A percentile compares a stretch with the other conserved stretches of the same genome.
Conservation (phyloP, 495 filamentous ascomycete genomes). For the Xylaria acuta region DNA sequence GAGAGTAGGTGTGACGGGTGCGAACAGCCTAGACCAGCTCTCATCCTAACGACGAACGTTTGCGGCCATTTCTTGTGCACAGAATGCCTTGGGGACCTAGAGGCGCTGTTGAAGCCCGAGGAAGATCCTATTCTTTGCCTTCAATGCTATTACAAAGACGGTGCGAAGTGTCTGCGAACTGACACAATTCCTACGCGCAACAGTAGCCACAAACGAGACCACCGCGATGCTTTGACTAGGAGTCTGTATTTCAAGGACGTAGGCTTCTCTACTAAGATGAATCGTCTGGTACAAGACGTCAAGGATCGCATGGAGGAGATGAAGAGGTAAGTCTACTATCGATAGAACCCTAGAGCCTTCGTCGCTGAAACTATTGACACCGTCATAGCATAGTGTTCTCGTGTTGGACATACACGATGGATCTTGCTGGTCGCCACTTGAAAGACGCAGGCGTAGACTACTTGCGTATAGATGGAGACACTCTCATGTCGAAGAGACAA, state of each 20-base stretch:
- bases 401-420: conserved; percentile 56
- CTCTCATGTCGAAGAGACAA: conserved; percentile 38
- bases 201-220: background rate
- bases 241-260: conserved; percentile 31
- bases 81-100: conserved; percentile 37
- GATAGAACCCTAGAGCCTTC: background rate
- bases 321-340: conserved; percentile 41
- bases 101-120: background rate
- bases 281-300: conserved; percentile 43
- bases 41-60: conserved; percentile 31
- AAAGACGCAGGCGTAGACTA: conserved; percentile 38
- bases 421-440: conserved; percentile 43
- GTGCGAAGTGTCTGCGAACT: background rate
- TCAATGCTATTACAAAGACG: background rate
- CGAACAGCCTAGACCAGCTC: conserved; percentile 31
- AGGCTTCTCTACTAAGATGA: conserved; percentile 46
- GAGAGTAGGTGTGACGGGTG: conserved; percentile 38
- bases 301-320: conserved; percentile 31
- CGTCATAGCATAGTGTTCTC: conserved; percentile 58
- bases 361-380: conserved; percentile 6
- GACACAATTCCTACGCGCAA: background rate
- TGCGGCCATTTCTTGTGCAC: conserved; percentile 45
- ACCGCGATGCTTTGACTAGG: conserved; percentile 10
- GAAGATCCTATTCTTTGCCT: background rate
- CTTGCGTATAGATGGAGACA: conserved; percentile 49